Conservation (phyloP, 768 basidiomycete species). For the Xerocomus spinulosus region DNA sequence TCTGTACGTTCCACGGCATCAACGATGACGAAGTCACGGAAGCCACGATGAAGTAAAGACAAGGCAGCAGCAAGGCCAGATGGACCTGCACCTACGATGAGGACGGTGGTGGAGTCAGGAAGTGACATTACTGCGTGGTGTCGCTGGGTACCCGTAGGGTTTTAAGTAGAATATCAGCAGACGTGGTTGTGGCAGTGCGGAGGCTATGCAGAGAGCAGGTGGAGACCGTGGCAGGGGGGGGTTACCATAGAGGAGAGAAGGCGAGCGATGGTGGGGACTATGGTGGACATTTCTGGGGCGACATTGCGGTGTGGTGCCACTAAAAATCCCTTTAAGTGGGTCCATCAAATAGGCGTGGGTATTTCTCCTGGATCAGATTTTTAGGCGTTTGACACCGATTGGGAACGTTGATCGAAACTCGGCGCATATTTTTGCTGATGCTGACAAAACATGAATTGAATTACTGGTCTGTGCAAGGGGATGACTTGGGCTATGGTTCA, state of each 20-base stretch:
- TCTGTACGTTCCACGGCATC: slow-evolving; percentile 35
- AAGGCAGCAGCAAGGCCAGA: slow-evolving; percentile 44
- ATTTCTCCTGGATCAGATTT: not conserved
- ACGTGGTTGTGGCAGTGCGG: too few species aligned
- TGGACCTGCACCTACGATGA: slow-evolving; percentile 55
- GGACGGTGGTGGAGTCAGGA: slow-evolving; percentile 37
- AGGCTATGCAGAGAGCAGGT: too few species aligned
- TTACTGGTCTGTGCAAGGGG: too few species aligned
- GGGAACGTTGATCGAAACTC: too few species aligned
- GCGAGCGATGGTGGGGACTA: too few species aligned
- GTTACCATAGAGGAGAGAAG: too few species aligned
- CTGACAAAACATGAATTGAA: not conserved
- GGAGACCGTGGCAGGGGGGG: too few species aligned
- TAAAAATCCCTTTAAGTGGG: too few species aligned
- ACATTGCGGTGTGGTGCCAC: slow-evolving; percentile 6
- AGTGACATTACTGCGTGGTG: slow-evolving; percentile 20
- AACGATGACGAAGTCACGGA: slow-evolving; percentile 41
- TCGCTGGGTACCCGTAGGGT: not conserved
- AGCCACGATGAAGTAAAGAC: slow-evolving; percentile 42
- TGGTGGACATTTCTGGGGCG: slow-evolving; percentile 32
- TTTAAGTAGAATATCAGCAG: too few species aligned
- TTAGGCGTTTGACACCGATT: too few species aligned
- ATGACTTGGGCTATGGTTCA: too few species aligned
- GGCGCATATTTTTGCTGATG: too few species aligned
- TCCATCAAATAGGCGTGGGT: not conserved